A percentile compares a stretch with the other conserved stretches of the same genome.
Conservation (phyloP, 2,329 filamentous ascomycete genomes). For the Botrytis hyacinthi region DNA sequence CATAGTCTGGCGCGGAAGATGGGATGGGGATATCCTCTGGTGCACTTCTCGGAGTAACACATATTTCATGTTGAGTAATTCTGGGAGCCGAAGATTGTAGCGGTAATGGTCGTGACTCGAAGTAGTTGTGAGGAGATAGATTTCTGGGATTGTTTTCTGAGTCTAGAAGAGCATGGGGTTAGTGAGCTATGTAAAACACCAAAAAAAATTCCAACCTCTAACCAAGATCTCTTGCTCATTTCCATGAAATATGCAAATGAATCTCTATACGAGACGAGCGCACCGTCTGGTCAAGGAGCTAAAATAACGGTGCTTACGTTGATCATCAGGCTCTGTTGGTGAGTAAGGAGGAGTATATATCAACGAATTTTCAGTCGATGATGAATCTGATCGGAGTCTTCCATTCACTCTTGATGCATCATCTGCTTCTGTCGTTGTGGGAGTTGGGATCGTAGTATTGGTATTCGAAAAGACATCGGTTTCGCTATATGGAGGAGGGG, state of each 20-base stretch:
- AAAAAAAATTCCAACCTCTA: background rate
- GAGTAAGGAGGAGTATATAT: slow-evolving; percentile 35
- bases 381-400: slow-evolving; percentile 26
- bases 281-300: slow-evolving; percentile 1
- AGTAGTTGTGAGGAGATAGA: slow-evolving; percentile 31
- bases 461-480: slow-evolving; percentile 54
- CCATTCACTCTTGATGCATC: slow-evolving; percentile 38
- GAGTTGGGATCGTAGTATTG: slow-evolving; percentile 29
- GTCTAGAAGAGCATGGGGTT: background rate
- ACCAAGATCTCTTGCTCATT: background rate
- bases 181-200: background rate
- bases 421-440: slow-evolving; percentile 38
- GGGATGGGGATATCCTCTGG: slow-evolving; percentile 32
- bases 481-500: slow-evolving; percentile 57
- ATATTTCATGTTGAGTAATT: slow-evolving; percentile 25
- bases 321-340: slow-evolving; percentile 28
- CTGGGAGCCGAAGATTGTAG: slow-evolving; percentile 36
- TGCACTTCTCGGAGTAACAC: slow-evolving; percentile 21
- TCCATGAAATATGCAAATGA: background rate
- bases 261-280: background rate
- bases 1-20: slow-evolving; percentile 36
- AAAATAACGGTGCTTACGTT: slow-evolving; percentile 22
- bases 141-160: background rate
- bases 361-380: slow-evolving; percentile 28
- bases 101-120: slow-evolving; percentile 36